Evolutionary conservation across 192 early-diverging fungal genomes (phyloP), one percentile per base, ranked within the genome.

Genomic region (Linnemannia elongata): DNA sequence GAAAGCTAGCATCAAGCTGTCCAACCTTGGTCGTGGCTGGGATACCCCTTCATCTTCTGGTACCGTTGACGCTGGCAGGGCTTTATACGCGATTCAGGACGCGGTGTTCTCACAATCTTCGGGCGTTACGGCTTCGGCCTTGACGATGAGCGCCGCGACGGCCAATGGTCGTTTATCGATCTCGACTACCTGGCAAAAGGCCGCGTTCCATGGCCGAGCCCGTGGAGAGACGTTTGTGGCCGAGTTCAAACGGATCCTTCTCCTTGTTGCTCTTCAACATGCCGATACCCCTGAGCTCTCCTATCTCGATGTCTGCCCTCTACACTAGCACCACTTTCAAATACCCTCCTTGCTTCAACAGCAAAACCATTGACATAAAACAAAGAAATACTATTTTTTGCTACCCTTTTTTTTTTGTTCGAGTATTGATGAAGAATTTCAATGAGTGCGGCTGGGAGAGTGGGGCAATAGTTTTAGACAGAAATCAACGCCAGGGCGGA

Each of bases 91-190:
- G 17, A 38, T 81, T 17, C 7, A 60, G 54, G 85, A 81, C 30
- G 79, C 41, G 4, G 17, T 87, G 1, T 87, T 87, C 45, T 87
- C 85, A 9, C 85, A 87, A 36, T 87, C 85, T 0, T 87, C 85
- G 9, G 85, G 85, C 0, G 85, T 87, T 7, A 87, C 85, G 18
- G 85, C 79, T 5, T 81, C 85, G 57, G 85, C 85, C 3, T 66
- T 87, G 72, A 87, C 85, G 17, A 87, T 87, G 85, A 81, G 52
- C 9, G 85, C 68, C 6, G 72, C 75, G 5, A 87, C 85, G 0
- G 85, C 79, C 6, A 71, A 81, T 45, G 75, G 74, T 0, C 20
- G 69, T 0, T n/a, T 87, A 72, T 75, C 79, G 20, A 42, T 81
- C 22, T 36, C 68, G 12, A 87, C 85, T 0, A 81, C 85, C 3